Evolutionary conservation across 352 stramenopile species (phyloP).

Genomic region (Globisporangium acanthophoron): DNA sequence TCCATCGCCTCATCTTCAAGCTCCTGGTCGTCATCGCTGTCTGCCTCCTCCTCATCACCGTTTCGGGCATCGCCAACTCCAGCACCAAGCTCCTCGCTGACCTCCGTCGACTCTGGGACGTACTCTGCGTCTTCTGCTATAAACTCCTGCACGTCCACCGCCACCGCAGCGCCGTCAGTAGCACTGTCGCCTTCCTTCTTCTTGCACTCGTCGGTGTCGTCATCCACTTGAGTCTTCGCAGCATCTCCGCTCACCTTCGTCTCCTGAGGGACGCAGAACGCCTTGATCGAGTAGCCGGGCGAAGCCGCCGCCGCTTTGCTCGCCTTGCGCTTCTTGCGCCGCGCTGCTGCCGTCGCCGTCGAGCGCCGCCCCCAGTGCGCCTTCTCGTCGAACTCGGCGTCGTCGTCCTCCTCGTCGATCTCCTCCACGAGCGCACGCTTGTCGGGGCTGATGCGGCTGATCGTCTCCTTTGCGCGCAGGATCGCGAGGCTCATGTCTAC

Average conservation of each 20-base stretch:
- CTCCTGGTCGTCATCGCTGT: neutral
- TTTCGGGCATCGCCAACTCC: neutral
- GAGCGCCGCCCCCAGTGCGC: conserved; percentile 50
- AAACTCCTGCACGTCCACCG: neutral
- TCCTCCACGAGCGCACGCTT: conserved; percentile 50
- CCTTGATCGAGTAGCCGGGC: conserved; percentile 46
- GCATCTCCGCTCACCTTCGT: neutral
- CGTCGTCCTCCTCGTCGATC: conserved; percentile 70
- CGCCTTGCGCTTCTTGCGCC: conserved; percentile 12
- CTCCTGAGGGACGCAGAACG: conserved; percentile 38
- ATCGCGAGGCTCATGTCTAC: conserved; percentile 36
- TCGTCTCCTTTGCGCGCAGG: conserved; percentile 32
- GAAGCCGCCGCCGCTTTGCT: conserved; percentile 18
- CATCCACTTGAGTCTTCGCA: neutral
- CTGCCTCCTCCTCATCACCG: neutral
- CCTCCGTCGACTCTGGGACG: conserved; percentile 3
- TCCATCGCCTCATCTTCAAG: neutral
- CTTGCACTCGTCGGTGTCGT: neutral
- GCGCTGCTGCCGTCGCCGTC: conserved; percentile 16
- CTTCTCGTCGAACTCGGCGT: conserved; percentile 65
- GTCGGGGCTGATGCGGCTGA: conserved; percentile 46
- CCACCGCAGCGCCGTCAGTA: neutral
- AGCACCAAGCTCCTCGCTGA: conserved; percentile 1
- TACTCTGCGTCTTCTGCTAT: neutral
- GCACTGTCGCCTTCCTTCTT: neutral